Percentiles rank a stretch among this genome's conserved stretches.
These are phyloP conservation scores for Zhuliangozyma blackwelliae DNA, from an alignment of 1,139 yeast genomes.

Conservation along the genomic window DNA sequence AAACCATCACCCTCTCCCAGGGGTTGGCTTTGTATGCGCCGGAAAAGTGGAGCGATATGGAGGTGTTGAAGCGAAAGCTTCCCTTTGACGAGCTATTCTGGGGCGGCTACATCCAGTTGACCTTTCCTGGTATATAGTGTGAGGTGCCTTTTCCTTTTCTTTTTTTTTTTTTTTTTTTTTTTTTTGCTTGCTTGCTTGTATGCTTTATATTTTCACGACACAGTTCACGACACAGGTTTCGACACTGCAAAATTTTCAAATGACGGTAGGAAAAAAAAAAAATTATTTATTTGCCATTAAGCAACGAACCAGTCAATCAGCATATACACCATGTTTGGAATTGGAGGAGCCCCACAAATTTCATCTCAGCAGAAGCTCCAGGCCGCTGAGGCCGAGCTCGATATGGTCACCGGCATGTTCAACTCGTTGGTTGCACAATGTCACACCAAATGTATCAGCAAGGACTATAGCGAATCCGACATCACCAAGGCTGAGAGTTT, in stretches of 20 bases:
- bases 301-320: slow-evolving; percentile 16
- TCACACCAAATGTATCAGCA: slow-evolving; percentile 79
- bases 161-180: no score
- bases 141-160: no score
- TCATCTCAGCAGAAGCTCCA: slow-evolving; percentile 70
- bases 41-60: slow-evolving; percentile 24
- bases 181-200: no score
- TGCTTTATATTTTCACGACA: neutral
- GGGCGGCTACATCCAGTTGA: slow-evolving; percentile 37
- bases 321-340: slow-evolving; percentile 54
- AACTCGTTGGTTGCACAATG: slow-evolving; percentile 81
- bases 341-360: slow-evolving; percentile 77
- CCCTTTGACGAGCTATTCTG: slow-evolving; percentile 22
- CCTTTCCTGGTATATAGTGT: slow-evolving; percentile 30
- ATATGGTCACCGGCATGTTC: slow-evolving; percentile 97
- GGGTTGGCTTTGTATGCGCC: slow-evolving; percentile 34
- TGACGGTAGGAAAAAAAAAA: slow-evolving; percentile 2
- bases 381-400: slow-evolving; percentile 86
- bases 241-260: slow-evolving; percentile 2
- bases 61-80: slow-evolving; percentile 15
- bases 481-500: slow-evolving; percentile 80
- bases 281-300: slow-evolving; percentile 4
- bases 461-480: slow-evolving; percentile 67
- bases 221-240: neutral
- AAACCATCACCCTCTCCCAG: slow-evolving; percentile 35